Percentiles rank a stretch among this genome's conserved stretches.
These are phyloP conservation scores for Globisporangium takayamanum DNA, from an alignment of 352 stramenopile genomes.

Conservation along the genomic window DNA sequence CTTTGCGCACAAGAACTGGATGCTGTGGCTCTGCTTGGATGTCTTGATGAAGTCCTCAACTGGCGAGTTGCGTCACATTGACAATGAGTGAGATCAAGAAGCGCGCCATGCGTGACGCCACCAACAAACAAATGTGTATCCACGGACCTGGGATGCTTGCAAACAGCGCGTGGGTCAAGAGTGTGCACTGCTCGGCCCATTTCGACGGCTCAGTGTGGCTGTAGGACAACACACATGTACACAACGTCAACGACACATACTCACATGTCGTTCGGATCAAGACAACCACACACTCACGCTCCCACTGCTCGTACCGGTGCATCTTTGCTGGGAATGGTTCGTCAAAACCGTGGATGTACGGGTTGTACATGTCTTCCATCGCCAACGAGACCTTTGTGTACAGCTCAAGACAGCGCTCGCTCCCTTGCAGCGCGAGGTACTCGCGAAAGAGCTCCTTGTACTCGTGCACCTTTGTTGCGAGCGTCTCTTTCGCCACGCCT, in stretches of 20 bases:
- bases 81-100: not conserved
- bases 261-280: not conserved
- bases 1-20: constrained; percentile 57
- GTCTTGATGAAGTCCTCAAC: constrained; percentile 67
- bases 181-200: constrained; percentile 71
- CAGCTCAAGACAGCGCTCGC: constrained; percentile 5
- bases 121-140: not conserved
- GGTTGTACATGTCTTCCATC: constrained; percentile 24
- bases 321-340: constrained; percentile 15
- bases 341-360: constrained; percentile 15
- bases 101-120: not conserved
- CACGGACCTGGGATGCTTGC: constrained; percentile 62
- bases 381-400: constrained; percentile 14
- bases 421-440: constrained; percentile 38
- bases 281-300: not conserved
- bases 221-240: not conserved
- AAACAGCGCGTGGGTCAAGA: constrained; percentile 78
- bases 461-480: constrained; percentile 34
- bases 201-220: constrained; percentile 52
- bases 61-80: constrained; percentile 10
- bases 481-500: constrained; percentile 22
- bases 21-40: constrained; percentile 46
- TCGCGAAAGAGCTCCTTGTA: constrained; percentile 44
- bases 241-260: not conserved
- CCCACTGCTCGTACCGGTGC: constrained; percentile 10